A percentile compares a stretch with the other conserved stretches of the same genome.
These are phyloP conservation scores for Penicillium canescens DNA, from an alignment of 495 filamentous ascomycete genomes.

Conservation along the genomic window DNA sequence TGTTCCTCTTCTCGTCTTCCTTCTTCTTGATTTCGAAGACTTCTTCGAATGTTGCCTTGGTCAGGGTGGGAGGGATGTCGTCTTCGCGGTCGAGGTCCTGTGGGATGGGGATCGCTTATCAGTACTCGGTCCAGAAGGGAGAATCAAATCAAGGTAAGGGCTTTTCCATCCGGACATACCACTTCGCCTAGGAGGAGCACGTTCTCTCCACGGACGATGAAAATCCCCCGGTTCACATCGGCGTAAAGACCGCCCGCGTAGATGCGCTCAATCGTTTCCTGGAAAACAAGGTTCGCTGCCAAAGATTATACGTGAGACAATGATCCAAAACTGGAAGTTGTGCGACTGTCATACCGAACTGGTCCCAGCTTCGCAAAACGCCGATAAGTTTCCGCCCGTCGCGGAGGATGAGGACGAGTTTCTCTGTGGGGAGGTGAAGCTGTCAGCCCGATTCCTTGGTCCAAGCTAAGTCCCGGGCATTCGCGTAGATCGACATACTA, in stretches of 20 bases:
- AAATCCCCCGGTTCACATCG: slow-evolving; percentile 78
- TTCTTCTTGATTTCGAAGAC: slow-evolving; percentile 73
- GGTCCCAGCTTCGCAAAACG: slow-evolving; percentile 94
- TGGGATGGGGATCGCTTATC: not conserved
- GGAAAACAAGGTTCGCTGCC: slow-evolving; percentile 88
- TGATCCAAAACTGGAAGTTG: slow-evolving; percentile 8
- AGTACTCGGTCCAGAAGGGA: slow-evolving; percentile 4
- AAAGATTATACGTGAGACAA: slow-evolving; percentile 6
- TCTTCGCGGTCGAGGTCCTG: slow-evolving; percentile 94
- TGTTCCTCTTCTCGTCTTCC: slow-evolving; percentile 66
- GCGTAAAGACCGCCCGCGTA: slow-evolving; percentile 75
- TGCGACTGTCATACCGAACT: slow-evolving; percentile 70
- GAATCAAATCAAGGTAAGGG: not conserved
- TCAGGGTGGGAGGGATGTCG: slow-evolving; percentile 69
- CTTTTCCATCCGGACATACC: slow-evolving; percentile 40
- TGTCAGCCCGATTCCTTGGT: no score
- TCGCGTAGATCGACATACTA: slow-evolving; percentile 55
- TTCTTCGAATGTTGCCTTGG: slow-evolving; percentile 63
- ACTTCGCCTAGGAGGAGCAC: slow-evolving; percentile 91
- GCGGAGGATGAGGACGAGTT: slow-evolving; percentile 83
- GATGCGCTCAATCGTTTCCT: slow-evolving; percentile 84
- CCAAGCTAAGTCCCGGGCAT: no score
- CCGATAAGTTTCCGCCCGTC: slow-evolving; percentile 94
- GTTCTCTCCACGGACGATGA: slow-evolving; percentile 91
- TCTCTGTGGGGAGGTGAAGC: slow-evolving; percentile 59